phyloP scores from a whole-genome alignment of 2,329 filamentous ascomycete species.

The Coniella lustricola region DNA sequence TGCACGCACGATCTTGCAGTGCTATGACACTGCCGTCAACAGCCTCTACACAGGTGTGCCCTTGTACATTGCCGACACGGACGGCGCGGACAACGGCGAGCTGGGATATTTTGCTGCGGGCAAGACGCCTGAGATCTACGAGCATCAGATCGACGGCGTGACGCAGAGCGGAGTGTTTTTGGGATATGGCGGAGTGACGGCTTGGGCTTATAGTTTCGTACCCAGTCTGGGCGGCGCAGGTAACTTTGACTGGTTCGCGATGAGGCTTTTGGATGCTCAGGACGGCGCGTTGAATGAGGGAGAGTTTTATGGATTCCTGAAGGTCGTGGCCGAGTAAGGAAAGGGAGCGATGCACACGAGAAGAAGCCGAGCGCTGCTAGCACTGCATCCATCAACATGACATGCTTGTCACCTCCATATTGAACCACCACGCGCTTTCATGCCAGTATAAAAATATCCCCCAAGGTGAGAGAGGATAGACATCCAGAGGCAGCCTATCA shows the following conservation, averaged over 20 bases:
- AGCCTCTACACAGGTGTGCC: background rate
- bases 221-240: background rate
- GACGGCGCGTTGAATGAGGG: background rate
- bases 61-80: background rate
- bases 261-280: background rate
- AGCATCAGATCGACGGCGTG: background rate
- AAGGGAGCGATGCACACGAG: too few relatives aligned
- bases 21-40: background rate
- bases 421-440: too few relatives aligned
- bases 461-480: too few relatives aligned
- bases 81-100: too few relatives aligned
- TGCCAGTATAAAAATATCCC: too few relatives aligned
- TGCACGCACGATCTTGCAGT: background rate
- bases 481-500: too few relatives aligned
- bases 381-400: too few relatives aligned
- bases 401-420: too few relatives aligned
- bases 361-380: too few relatives aligned
- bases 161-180: background rate
- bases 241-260: background rate
- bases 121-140: background rate
- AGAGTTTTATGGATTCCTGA: background rate
- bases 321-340: background rate
- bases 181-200: background rate
- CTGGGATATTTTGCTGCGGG: background rate
- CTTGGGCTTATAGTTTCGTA: constrained; percentile 2